Base-by-base conservation (phyloP, 164 flowering plant species). In the Litsea cubeba region DNA sequence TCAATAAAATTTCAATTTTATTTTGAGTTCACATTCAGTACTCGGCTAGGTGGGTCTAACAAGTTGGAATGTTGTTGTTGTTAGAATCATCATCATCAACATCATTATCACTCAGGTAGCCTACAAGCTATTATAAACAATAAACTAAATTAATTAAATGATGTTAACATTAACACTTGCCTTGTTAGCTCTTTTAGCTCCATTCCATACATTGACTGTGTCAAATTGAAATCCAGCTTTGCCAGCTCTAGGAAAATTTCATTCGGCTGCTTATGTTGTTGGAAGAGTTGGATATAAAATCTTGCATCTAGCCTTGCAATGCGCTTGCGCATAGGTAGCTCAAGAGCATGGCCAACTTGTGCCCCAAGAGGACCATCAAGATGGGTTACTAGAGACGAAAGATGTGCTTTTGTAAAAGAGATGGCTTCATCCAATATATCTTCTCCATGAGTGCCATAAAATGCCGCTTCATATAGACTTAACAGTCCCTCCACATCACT, bases 401-500 rank as follows among this genome's bases (percentile, higher is more conserved):
- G 74, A 11, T 62, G 74, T 40, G 14, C 54, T 12, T 15, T 62
- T 8, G 74, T 62, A 65, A 72, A 72, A 72, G 20, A 23, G 30
- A 62, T 40, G 12, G 85, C 88, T 73, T 86, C 83, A 15, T 89
- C 88, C 8, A 91, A 84, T 65, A 81, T 78, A 24, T 81, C 60
- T 72, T 91, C 93, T 35, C 88, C 93, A 40, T 72, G 66, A n/a
- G 79, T 68, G 28, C 82, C 68, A 26, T 81, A 73, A 25, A 80
- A 78, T 62, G 84, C 66, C 1, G 84, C 85, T 78, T 84, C 87
- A 72, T 78, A 86, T 24, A 86, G 58, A 40, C 76, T 73, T 71
- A 81, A 72, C 49, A 83, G 26, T 24, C 84, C 85, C 32, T 23
- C 72, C 10, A 76, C 58, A 67, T 82, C 82, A 46, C 70, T 50